Evolutionary conservation across 306 rosid species (phyloP).

Genomic region (Inga oerstediana): DNA sequence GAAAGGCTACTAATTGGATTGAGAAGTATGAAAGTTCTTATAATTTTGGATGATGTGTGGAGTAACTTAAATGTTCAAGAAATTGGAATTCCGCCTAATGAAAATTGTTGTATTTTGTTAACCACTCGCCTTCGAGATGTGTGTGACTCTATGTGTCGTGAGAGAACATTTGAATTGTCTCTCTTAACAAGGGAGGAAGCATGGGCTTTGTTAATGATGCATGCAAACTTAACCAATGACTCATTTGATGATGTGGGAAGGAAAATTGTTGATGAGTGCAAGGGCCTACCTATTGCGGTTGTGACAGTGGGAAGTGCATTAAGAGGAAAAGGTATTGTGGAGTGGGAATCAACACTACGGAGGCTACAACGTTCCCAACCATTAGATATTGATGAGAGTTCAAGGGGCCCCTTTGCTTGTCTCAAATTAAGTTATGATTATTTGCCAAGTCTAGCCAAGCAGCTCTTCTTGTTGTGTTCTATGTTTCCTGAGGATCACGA

Average conservation of each 20-base stretch:
- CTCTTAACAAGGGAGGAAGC: background rate
- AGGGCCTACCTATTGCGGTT: background rate
- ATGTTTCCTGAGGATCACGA: no score
- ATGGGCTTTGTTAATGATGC: background rate
- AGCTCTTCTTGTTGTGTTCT: no score
- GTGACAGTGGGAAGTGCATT: no score
- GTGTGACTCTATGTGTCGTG: background rate
- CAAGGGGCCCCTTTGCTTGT: no score
- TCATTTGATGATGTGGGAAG: background rate
- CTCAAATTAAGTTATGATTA: no score
- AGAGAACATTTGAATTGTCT: background rate
- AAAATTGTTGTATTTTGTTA: background rate
- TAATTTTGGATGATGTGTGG: constrained; percentile 25
- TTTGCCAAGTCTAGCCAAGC: no score
- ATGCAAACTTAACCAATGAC: background rate
- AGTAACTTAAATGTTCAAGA: background rate
- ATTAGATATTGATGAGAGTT: no score
- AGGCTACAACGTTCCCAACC: no score
- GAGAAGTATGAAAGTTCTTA: background rate
- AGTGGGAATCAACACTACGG: no score
- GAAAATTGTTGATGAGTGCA: background rate
- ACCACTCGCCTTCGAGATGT: background rate
- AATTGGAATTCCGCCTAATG: background rate
- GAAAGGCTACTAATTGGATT: background rate
- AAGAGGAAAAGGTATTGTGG: no score